A percentile compares a stretch with the other conserved stretches of the same genome.
phyloP scores from a whole-genome alignment of 495 filamentous ascomycete genomes.

The Penicillium turbatum region DNA sequence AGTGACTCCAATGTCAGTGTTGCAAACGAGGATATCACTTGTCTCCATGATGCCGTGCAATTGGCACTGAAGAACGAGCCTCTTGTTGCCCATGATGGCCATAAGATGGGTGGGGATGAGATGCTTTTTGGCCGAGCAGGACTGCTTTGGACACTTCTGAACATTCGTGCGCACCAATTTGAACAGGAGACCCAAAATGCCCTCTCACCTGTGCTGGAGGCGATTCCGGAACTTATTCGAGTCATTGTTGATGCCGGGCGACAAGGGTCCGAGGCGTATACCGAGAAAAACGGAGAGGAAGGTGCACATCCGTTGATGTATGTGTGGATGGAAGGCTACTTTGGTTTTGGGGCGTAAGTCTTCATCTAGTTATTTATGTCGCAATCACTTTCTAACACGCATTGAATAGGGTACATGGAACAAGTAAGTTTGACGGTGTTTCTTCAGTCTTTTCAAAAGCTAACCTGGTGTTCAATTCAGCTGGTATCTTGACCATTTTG shows the following conservation, averaged over 20 bases:
- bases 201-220: slow-evolving; percentile 22
- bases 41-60: slow-evolving; percentile 28
- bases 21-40: slow-evolving; percentile 22
- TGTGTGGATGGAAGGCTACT: slow-evolving; percentile 40
- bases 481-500: slow-evolving; percentile 43
- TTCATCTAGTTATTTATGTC: not conserved
- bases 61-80: slow-evolving; percentile 31
- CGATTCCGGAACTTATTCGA: slow-evolving; percentile 30
- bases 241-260: slow-evolving; percentile 34
- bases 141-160: slow-evolving; percentile 40
- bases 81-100: slow-evolving; percentile 28
- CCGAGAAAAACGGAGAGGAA: slow-evolving; percentile 25
- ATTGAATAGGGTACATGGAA: slow-evolving; percentile 29
- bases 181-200: slow-evolving; percentile 14
- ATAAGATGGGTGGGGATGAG: slow-evolving; percentile 39
- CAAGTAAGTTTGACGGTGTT: slow-evolving; percentile 22
- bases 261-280: slow-evolving; percentile 30
- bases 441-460: not conserved
- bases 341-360: slow-evolving; percentile 41
- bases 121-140: slow-evolving; percentile 43
- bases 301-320: slow-evolving; percentile 45
- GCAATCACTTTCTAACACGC: not conserved
- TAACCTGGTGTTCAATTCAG: slow-evolving; percentile 10
- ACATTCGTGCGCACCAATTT: slow-evolving; percentile 26
- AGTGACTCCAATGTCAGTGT: slow-evolving; percentile 8